A percentile compares a stretch with the other conserved stretches of the same genome.
Evolutionary conservation across 73 alveolate species (phyloP).

Genomic region (Loxodes magnus): DNA sequence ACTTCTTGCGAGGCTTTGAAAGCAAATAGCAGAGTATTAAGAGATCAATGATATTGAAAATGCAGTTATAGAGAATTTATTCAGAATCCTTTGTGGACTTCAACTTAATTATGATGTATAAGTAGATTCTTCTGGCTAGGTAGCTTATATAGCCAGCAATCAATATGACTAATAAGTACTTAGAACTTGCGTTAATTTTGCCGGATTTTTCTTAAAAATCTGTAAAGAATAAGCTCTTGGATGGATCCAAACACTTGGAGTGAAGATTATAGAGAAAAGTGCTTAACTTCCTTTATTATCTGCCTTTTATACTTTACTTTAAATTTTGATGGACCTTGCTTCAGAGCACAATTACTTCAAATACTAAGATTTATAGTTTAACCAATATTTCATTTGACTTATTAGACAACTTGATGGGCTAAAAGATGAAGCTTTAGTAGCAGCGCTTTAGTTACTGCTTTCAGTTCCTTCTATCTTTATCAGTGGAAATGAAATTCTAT

Average conservation of each 20-base stretch:
- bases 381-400: background rate
- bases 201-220: background rate
- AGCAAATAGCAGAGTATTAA: too few relatives aligned
- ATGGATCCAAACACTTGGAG: background rate
- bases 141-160: background rate
- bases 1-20: too few relatives aligned
- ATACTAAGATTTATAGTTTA: background rate
- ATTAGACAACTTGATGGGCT: background rate
- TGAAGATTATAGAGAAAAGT: background rate
- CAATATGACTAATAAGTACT: constrained; percentile 6
- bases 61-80: too few relatives aligned
- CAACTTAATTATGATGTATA: too few relatives aligned
- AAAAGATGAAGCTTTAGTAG: background rate
- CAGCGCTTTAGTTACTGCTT: background rate
- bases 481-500: background rate
- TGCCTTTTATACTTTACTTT: background rate
- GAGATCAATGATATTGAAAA: too few relatives aligned
- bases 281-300: constrained; percentile 9
- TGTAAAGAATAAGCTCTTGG: background rate
- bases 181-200: background rate
- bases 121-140: background rate
- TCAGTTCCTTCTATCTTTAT: background rate
- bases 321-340: background rate
- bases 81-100: too few relatives aligned
- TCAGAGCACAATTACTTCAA: background rate